These are phyloP conservation scores for Vitis amurensis DNA, from an alignment of 164 flowering plant species.

Conservation along the genomic window DNA sequence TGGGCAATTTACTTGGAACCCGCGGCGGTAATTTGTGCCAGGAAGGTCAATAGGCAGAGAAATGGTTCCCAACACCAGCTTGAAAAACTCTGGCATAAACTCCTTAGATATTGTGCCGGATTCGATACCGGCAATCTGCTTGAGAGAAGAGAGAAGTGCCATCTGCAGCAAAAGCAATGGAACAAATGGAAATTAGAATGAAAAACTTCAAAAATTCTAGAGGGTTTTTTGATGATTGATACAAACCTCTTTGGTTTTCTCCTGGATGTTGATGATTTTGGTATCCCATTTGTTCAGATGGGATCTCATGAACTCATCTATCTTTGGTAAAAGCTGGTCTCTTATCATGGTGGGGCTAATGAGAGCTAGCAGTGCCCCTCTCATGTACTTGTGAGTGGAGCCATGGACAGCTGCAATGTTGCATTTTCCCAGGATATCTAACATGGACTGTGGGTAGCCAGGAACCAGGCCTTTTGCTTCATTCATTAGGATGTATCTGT, in stretches of 20 bases:
- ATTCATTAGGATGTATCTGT: constrained; percentile 80
- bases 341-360: constrained; percentile 71
- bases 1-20: constrained; percentile 54
- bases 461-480: constrained; percentile 91
- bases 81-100: constrained; percentile 80
- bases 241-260: constrained; percentile 84
- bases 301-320: constrained; percentile 84
- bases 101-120: constrained; percentile 38
- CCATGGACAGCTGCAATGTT: constrained; percentile 95
- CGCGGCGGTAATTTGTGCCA: constrained; percentile 74
- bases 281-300: constrained; percentile 67
- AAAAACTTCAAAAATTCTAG: neutral
- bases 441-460: constrained; percentile 94
- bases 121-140: constrained; percentile 70
- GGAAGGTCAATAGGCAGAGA: constrained; percentile 93
- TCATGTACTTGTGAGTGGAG: constrained; percentile 73
- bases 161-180: constrained; percentile 45
- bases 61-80: constrained; percentile 81
- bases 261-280: constrained; percentile 69
- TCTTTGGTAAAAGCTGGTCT: constrained; percentile 67
- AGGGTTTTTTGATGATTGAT: neutral
- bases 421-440: constrained; percentile 77
- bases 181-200: neutral
- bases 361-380: constrained; percentile 78
- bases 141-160: constrained; percentile 80